Evolutionary conservation across 192 early-diverging fungal species (phyloP).

Genomic region (Helicostylum pulchrum): DNA sequence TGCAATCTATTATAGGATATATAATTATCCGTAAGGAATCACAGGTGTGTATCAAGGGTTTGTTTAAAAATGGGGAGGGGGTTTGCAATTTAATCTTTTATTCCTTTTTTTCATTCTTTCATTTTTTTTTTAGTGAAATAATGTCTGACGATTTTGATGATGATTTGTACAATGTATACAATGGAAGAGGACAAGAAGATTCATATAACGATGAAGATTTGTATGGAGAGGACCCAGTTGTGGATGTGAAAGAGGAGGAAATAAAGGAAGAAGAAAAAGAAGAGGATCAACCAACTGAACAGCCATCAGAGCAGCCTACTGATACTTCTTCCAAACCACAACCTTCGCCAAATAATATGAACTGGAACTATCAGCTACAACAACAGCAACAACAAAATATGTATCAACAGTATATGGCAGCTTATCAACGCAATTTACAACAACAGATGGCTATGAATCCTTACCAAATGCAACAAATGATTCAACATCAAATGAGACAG

Average conservation of each 20-base stretch:
- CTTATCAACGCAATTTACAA: neutral
- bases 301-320: neutral
- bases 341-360: neutral
- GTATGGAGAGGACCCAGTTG: conserved; percentile 5
- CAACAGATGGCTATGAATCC: conserved; percentile 9
- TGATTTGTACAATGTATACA: conserved; percentile 25
- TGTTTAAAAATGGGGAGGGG: neutral
- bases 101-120: conserved; percentile 9
- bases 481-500: conserved; percentile 13
- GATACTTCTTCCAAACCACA: neutral
- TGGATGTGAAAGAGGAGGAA: neutral
- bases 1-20: too few species aligned
- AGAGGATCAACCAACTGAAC: neutral
- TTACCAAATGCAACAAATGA: conserved; percentile 27
- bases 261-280: neutral
- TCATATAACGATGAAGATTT: conserved; percentile 10
- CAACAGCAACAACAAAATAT: conserved; percentile 3
- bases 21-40: too few species aligned
- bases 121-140: conserved; percentile 4
- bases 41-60: too few species aligned
- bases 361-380: neutral
- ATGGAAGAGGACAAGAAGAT: conserved; percentile 15
- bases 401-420: conserved; percentile 2
- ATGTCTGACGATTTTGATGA: conserved; percentile 30
- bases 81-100: neutral